Percentiles rank a stretch among this genome's conserved stretches.
Conservation (phyloP, 345 rosid genomes). For the Eucalyptus brandiana region DNA sequence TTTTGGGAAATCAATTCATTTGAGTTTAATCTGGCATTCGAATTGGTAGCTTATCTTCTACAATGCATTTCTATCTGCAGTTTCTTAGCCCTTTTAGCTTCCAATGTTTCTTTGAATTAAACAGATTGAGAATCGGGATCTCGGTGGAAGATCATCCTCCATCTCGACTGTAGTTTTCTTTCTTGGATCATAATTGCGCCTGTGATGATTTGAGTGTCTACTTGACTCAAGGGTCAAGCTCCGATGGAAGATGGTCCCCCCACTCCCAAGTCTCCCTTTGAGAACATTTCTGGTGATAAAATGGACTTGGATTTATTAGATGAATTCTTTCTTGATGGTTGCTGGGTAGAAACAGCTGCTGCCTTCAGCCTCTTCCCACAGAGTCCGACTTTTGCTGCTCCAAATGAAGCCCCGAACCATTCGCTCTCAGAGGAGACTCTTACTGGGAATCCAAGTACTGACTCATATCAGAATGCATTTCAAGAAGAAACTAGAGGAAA, state of each 20-base stretch:
- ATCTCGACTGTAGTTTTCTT: neutral
- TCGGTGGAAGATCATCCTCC: neutral
- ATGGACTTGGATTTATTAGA: slow-evolving; percentile 88
- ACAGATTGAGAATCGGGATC: slow-evolving; percentile 31
- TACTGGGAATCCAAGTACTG: neutral
- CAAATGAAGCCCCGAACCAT: slow-evolving; percentile 12
- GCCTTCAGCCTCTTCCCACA: slow-evolving; percentile 5
- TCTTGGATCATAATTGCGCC: neutral
- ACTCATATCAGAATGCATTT: neutral
- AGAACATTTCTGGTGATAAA: slow-evolving; percentile 24
- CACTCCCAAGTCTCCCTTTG: slow-evolving; percentile 26
- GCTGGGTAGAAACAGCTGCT: slow-evolving; percentile 66
- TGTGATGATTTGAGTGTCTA: slow-evolving; percentile 19
- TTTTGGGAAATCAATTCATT: neutral
- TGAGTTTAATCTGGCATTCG: slow-evolving; percentile 19
- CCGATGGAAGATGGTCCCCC: slow-evolving; percentile 30
- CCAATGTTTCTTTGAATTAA: slow-evolving; percentile 45
- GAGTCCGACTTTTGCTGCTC: slow-evolving; percentile 5
- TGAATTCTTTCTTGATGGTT: slow-evolving; percentile 69
- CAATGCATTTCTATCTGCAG: slow-evolving; percentile 51
- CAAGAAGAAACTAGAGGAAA: neutral
- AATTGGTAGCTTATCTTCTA: slow-evolving; percentile 4
- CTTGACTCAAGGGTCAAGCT: slow-evolving; percentile 7
- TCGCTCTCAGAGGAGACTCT: neutral
- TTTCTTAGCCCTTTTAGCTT: slow-evolving; percentile 35